These are phyloP conservation scores for Aspergillus vadensis DNA, from an alignment of 2,329 filamentous ascomycete genomes.

Conservation along the genomic window DNA sequence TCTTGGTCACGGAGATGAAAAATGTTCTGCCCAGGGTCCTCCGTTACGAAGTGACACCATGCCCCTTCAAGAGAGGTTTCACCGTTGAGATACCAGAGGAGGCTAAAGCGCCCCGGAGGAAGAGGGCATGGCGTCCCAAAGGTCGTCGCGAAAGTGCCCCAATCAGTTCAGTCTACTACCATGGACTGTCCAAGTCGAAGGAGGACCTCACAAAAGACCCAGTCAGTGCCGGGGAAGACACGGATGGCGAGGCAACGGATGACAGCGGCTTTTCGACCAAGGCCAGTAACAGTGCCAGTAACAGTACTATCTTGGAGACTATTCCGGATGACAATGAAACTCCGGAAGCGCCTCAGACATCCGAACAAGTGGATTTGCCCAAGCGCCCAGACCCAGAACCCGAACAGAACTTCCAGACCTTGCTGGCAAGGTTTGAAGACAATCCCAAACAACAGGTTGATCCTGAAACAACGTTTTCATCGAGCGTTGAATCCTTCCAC, in stretches of 20 bases:
- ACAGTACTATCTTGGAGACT: conserved; percentile 27
- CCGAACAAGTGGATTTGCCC: conserved; percentile 14
- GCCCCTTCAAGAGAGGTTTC: conserved; percentile 79
- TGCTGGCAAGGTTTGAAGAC: conserved; percentile 43
- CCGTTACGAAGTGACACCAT: conserved; percentile 83
- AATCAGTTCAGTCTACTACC: conserved; percentile 17
- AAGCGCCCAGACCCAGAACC: conserved; percentile 33
- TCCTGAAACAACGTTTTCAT: conserved; percentile 35
- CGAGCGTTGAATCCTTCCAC: conserved; percentile 48
- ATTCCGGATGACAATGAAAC: conserved; percentile 24
- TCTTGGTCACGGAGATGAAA: conserved; percentile 67
- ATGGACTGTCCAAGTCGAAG: conserved; percentile 17
- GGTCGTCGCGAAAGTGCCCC: conserved; percentile 46
- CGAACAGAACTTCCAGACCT: conserved; percentile 37
- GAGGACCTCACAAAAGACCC: conserved; percentile 25
- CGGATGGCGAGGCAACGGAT: conserved; percentile 37
- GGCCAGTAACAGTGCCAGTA: conserved; percentile 28
- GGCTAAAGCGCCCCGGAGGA: conserved; percentile 65
- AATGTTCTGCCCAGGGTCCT: conserved; percentile 70
- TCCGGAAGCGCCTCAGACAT: conserved; percentile 11
- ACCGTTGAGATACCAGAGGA: conserved; percentile 71
- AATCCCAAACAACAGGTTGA: conserved; percentile 29
- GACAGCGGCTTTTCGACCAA: conserved; percentile 31
- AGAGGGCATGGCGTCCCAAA: conserved; percentile 69
- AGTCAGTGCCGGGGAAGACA: conserved; percentile 35